Evolutionary conservation across 2,329 filamentous ascomycete genomes (phyloP).

Genomic region (Sordariomycetes sp.): DNA sequence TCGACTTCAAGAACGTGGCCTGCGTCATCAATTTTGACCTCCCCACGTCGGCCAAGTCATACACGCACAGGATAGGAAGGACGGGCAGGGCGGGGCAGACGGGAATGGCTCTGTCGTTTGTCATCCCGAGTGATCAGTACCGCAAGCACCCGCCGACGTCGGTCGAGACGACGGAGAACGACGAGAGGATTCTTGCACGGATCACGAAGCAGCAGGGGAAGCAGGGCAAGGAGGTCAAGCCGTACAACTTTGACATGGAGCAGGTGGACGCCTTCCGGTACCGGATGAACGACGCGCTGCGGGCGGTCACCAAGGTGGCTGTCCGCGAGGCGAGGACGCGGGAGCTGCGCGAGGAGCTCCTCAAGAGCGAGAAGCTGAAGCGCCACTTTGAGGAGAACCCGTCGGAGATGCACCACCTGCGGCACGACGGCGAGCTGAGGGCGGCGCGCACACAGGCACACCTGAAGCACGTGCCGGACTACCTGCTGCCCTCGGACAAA

Average conservation of each 20-base stretch:
- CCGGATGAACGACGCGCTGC: constrained; percentile 83
- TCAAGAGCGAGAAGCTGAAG: constrained; percentile 90
- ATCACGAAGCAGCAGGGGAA: constrained; percentile 73
- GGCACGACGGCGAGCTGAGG: constrained; percentile 82
- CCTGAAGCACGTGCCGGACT: constrained; percentile 89
- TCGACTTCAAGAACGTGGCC: constrained; percentile 93
- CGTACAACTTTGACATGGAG: constrained; percentile 90
- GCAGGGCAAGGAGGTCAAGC: constrained; percentile 70
- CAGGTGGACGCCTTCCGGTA: constrained; percentile 92
- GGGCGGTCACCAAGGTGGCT: constrained; percentile 80
- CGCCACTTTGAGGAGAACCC: constrained; percentile 97
- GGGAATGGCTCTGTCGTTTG: constrained; percentile 93
- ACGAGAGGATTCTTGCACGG: constrained; percentile 73
- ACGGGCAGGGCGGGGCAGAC: constrained; percentile 85
- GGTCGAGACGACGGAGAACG: constrained; percentile 63
- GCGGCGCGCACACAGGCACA: constrained; percentile 79
- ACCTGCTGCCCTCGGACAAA: constrained; percentile 71
- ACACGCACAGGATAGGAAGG: constrained; percentile 92
- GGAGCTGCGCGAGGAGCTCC: constrained; percentile 78
- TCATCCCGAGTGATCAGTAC: constrained; percentile 71
- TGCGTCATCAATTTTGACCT: constrained; percentile 97
- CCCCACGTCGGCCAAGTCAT: constrained; percentile 76
- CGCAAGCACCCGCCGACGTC: constrained; percentile 84
- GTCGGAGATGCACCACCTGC: constrained; percentile 71
- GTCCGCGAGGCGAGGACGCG: constrained; percentile 82